Evolutionary conservation across 2,329 filamentous ascomycete species (phyloP).

Genomic region (Scleromitrula shiraiana): DNA sequence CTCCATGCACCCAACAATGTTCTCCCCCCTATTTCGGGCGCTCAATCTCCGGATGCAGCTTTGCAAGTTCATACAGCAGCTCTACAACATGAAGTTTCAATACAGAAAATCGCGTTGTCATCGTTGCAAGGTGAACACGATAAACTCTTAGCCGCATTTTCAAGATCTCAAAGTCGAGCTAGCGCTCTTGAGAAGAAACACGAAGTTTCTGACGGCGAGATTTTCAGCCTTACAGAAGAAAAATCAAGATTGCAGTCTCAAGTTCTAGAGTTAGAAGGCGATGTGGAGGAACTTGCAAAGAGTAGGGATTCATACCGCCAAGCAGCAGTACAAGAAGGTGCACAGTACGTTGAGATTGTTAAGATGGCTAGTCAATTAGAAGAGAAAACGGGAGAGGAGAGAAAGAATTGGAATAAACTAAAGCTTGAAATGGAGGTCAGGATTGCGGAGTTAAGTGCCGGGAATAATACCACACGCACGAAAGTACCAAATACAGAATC

Average conservation of each 20-base stretch:
- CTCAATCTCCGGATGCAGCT: slow-evolving; percentile 21
- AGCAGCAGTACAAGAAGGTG: slow-evolving; percentile 27
- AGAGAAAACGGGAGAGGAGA: slow-evolving; percentile 24
- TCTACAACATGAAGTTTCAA: slow-evolving; percentile 45
- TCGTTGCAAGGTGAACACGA: slow-evolving; percentile 48
- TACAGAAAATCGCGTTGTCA: slow-evolving; percentile 44
- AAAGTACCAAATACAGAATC: neutral
- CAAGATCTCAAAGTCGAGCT: slow-evolving; percentile 41
- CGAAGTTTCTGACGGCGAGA: slow-evolving; percentile 41
- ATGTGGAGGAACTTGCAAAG: slow-evolving; percentile 40
- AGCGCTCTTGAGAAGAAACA: slow-evolving; percentile 44
- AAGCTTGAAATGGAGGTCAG: slow-evolving; percentile 25
- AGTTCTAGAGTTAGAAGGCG: slow-evolving; percentile 38
- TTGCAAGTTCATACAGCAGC: slow-evolving; percentile 26
- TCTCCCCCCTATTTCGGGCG: slow-evolving; percentile 21
- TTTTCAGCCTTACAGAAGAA: slow-evolving; percentile 43
- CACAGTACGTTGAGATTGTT: slow-evolving; percentile 30
- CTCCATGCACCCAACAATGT: slow-evolving; percentile 14
- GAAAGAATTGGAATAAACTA: slow-evolving; percentile 22
- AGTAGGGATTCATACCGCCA: slow-evolving; percentile 38
- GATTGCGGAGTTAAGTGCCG: slow-evolving; percentile 18
- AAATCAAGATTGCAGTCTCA: slow-evolving; percentile 41
- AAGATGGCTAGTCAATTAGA: slow-evolving; percentile 28
- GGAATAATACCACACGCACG: neutral
- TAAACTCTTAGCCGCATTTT: slow-evolving; percentile 42